These are phyloP conservation scores for Russula ochroleuca DNA, from an alignment of 768 basidiomycete genomes.

Conservation along the genomic window DNA sequence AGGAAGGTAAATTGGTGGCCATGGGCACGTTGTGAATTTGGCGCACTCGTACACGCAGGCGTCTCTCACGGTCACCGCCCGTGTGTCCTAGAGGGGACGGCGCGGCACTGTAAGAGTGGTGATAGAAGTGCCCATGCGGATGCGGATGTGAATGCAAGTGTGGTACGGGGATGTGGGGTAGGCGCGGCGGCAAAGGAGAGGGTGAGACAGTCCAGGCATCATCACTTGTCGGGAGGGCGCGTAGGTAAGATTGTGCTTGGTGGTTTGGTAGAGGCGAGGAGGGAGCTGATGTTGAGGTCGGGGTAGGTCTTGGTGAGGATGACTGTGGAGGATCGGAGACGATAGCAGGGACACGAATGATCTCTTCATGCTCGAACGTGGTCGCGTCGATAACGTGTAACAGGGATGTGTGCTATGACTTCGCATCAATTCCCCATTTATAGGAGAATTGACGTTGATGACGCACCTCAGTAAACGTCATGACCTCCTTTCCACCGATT, in stretches of 20 bases:
- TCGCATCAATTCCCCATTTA: constrained; percentile 5
- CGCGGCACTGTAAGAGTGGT: constrained; percentile 9
- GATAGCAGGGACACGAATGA: constrained; percentile 53
- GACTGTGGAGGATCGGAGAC: constrained; percentile 27
- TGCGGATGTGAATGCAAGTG: constrained; percentile 15
- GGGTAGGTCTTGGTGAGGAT: constrained; percentile 21
- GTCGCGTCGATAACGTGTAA: constrained; percentile 83
- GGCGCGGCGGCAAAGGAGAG: constrained; percentile 3
- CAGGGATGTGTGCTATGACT: constrained; percentile 65
- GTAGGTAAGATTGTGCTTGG: constrained; percentile 17
- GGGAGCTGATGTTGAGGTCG: constrained; percentile 19
- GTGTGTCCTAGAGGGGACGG: background rate
- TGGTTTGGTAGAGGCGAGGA: background rate
- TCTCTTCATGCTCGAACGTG: constrained; percentile 76
- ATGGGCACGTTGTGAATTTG: constrained; percentile 16
- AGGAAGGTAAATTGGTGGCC: background rate
- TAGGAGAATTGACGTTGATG: too few species aligned
- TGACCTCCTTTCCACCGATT: constrained; percentile 58
- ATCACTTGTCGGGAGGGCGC: background rate
- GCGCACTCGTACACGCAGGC: constrained; percentile 15
- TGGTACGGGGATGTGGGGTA: constrained; percentile 9
- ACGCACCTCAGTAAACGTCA: constrained; percentile 86
- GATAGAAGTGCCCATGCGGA: constrained; percentile 20
- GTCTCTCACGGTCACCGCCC: constrained; percentile 4
- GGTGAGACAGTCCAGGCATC: background rate